Percentiles rank a stretch among this genome's conserved stretches.
phyloP scores from a whole-genome alignment of 176 grass and related monocot genomes.

The Carex myosuroides region DNA sequence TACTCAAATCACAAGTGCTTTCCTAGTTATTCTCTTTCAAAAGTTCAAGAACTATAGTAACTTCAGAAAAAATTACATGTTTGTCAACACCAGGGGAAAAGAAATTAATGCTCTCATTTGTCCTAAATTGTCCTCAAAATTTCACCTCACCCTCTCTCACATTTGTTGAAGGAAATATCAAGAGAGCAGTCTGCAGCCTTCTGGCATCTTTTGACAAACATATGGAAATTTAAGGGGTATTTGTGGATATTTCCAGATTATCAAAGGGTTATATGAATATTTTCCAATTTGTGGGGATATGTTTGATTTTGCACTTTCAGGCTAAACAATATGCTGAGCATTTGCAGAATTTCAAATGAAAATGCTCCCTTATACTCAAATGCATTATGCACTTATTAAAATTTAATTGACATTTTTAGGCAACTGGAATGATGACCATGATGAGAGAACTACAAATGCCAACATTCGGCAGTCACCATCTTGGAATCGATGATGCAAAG shows the following conservation, averaged over 20 bases:
- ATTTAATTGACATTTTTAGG: constrained; percentile 32
- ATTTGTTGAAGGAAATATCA: not conserved
- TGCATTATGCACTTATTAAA: not conserved
- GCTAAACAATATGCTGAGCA: not conserved
- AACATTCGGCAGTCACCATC: constrained; percentile 65
- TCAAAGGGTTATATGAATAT: not conserved
- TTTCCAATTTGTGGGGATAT: not conserved
- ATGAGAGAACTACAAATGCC: constrained; percentile 70
- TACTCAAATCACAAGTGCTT: not conserved
- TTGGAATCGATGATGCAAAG: constrained; percentile 87
- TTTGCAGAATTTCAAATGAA: not conserved
- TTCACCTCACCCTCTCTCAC: not conserved
- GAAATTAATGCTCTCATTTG: not conserved
- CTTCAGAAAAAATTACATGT: not conserved
- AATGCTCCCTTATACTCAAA: constrained; percentile 4
- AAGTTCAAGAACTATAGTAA: not conserved
- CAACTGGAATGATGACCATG: constrained; percentile 92
- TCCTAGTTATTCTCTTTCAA: not conserved
- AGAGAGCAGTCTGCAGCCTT: not conserved
- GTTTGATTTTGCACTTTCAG: not conserved
- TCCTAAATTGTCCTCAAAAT: not conserved
- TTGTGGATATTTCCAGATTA: not conserved
- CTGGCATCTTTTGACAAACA: not conserved
- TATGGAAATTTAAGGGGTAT: not conserved
- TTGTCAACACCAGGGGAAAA: not conserved